These are phyloP conservation scores for Cajanus cajan DNA, from an alignment of 306 rosid genomes.

Conservation along the genomic window DNA sequence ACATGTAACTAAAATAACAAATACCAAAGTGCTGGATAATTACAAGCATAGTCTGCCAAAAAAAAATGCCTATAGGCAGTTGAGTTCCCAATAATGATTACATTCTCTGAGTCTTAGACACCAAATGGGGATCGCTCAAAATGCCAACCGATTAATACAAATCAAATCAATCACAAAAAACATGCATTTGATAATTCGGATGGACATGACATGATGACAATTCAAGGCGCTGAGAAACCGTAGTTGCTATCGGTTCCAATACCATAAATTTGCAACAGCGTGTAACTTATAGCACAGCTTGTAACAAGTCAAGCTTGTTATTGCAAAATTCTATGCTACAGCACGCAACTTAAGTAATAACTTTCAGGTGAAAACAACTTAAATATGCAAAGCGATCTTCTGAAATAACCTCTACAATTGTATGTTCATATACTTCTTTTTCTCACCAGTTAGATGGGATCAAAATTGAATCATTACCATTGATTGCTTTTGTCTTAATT, in stretches of 20 bases:
- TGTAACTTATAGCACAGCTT: background rate
- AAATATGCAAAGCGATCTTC: background rate
- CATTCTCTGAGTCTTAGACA: background rate
- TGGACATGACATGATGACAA: background rate
- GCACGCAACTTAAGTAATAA: background rate
- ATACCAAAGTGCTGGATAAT: background rate
- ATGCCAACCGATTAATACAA: background rate
- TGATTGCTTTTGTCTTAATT: constrained; percentile 7
- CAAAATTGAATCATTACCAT: background rate
- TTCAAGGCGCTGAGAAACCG: background rate
- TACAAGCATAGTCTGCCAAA: background rate
- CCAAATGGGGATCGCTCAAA: background rate
- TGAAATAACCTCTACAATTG: background rate
- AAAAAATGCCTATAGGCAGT: background rate
- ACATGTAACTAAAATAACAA: background rate
- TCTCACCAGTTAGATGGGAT: background rate
- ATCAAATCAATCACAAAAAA: background rate
- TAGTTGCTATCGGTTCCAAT: background rate
- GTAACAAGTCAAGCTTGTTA: background rate
- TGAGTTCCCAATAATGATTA: background rate
- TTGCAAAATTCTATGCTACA: background rate
- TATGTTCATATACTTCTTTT: background rate
- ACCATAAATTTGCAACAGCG: background rate
- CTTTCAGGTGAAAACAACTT: background rate
- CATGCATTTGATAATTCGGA: background rate